Percentiles rank a stretch among this genome's conserved stretches.
phyloP scores from a whole-genome alignment of 805 yeast genomes.

The Yamadazyma ubonensis region DNA sequence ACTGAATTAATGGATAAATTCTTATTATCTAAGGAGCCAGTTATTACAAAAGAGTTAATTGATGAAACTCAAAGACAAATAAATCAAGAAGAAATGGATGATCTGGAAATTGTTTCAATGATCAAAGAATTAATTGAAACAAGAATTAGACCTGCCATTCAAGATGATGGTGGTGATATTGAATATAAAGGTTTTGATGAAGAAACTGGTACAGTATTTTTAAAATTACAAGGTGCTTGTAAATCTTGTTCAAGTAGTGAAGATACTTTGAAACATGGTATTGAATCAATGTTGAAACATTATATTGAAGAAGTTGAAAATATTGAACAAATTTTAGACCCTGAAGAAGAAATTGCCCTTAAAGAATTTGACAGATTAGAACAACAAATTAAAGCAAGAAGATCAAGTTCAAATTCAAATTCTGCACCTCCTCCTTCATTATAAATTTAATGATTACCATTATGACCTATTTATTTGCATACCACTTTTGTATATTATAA shows the following conservation, averaged over 20 bases:
- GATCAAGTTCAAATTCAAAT: too few species aligned
- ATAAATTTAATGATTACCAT: conserved; percentile 5
- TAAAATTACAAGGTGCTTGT: conserved; percentile 94
- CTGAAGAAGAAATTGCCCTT: conserved; percentile 71
- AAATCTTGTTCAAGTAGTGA: conserved; percentile 88
- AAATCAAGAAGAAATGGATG: conserved; percentile 50
- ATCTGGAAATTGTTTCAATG: conserved; percentile 75
- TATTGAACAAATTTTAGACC: conserved; percentile 82
- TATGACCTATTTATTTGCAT: conserved; percentile 9
- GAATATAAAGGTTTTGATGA: conserved; percentile 84
- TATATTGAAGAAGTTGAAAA: conserved; percentile 93
- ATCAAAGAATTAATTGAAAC: conserved; percentile 91
- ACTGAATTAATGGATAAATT: conserved; percentile 59
- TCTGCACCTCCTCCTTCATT: conserved; percentile 28
- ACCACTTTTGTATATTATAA: not conserved
- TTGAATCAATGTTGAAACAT: conserved; percentile 95
- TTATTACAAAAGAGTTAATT: conserved; percentile 39
- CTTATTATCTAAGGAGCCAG: conserved; percentile 40
- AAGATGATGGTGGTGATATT: conserved; percentile 98
- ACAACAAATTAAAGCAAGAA: conserved; percentile 30
- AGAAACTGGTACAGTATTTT: conserved; percentile 81
- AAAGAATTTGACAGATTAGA: conserved; percentile 86
- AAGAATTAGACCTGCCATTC: conserved; percentile 94
- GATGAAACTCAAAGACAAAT: conserved; percentile 43
- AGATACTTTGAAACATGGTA: conserved; percentile 91